Conservation (phyloP, 163 green algal species). For the Volvox carteri region DNA sequence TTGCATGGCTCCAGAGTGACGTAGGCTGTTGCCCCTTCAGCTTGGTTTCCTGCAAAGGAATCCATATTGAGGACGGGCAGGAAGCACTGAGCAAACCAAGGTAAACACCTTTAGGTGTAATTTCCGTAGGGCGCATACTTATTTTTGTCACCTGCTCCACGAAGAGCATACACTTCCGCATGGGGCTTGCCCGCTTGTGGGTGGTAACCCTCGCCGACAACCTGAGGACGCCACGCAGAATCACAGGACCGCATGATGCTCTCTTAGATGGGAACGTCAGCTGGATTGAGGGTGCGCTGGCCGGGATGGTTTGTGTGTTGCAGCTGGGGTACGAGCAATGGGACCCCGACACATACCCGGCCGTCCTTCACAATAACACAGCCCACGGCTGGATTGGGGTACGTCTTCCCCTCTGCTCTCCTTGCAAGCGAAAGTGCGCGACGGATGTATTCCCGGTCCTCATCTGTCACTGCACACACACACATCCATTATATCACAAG, state of each 20-base stretch:
- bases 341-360: constrained; percentile 56
- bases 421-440: constrained; percentile 87
- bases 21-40: constrained; percentile 94
- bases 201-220: constrained; percentile 97
- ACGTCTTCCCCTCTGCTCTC: constrained; percentile 85
- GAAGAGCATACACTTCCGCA: constrained; percentile 97
- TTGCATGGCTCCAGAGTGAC: constrained; percentile 99
- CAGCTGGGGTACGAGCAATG: background rate
- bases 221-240: constrained; percentile 59
- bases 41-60: constrained; percentile 65
- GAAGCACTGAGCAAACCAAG: too few species aligned
- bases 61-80: background rate
- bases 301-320: background rate
- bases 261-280: too few species aligned
- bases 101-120: too few species aligned
- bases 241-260: too few species aligned
- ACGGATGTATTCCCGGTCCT: constrained; percentile 84
- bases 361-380: constrained; percentile 93
- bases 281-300: too few species aligned
- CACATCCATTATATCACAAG: background rate
- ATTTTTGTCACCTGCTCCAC: constrained; percentile 80
- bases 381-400: constrained; percentile 97
- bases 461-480: constrained; percentile 47
- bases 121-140: too few species aligned
- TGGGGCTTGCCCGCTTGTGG: constrained; percentile 97